Percentiles rank a stretch among this genome's conserved stretches.
phyloP scores from a whole-genome alignment of 1,139 yeast genomes.

The Sugiyamaella pinicola region DNA sequence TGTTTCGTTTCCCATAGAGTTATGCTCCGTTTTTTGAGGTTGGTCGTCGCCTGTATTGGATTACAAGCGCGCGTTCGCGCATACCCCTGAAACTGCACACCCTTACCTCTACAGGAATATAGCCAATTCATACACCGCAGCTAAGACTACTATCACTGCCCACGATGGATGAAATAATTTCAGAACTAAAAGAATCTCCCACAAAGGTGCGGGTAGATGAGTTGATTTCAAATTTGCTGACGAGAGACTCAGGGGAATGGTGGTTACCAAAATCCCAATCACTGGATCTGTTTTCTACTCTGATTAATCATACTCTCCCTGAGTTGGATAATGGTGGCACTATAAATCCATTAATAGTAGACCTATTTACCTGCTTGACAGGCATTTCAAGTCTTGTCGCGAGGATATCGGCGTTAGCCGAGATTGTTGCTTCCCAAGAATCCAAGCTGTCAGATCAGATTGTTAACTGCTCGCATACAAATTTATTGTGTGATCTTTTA shows the following conservation, averaged over 20 bases:
- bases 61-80: conserved; percentile 5
- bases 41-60: too few species aligned
- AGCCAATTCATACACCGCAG: too few species aligned
- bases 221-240: conserved; percentile 1
- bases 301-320: conserved; percentile 29
- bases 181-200: conserved; percentile 10
- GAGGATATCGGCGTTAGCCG: conserved; percentile 20
- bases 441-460: conserved; percentile 11
- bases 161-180: conserved; percentile 13
- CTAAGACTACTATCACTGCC: neutral
- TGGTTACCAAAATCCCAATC: conserved; percentile 12
- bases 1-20: neutral
- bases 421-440: conserved; percentile 12
- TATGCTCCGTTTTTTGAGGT: neutral
- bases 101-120: neutral
- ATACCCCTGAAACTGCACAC: neutral
- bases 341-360: conserved; percentile 12
- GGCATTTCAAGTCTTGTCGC: conserved; percentile 26
- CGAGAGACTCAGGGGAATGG: neutral
- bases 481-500: conserved; percentile 4
- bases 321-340: conserved; percentile 16
- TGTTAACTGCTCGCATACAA: conserved; percentile 16
- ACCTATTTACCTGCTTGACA: conserved; percentile 25
- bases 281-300: conserved; percentile 25
- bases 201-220: conserved; percentile 3